Base-by-base conservation (phyloP, 805 yeast species). In the Lipomyces lipofer region DNA sequence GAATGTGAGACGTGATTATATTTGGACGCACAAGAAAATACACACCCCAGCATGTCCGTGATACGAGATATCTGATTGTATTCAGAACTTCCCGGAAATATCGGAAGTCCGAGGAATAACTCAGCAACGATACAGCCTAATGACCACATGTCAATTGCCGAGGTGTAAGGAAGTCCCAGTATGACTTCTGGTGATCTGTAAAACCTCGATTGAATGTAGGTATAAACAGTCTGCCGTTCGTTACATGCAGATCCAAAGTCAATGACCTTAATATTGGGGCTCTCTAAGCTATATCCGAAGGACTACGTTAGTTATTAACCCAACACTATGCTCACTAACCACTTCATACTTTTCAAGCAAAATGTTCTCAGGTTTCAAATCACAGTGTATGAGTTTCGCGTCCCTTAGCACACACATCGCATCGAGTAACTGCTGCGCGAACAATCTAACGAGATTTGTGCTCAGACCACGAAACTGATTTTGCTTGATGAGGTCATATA, bases 81-180 rank as follows among this genome's bases (percentile, higher is more conserved):
- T 70, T 92, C 98, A 0, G 96, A 86, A 1, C 90, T 79, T 2
- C 98, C 98, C 0, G 98, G 97, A 64, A 92, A 89, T 62, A 92
- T 75, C 1, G 98, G 98, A 52, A 92, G 75, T 0, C 98, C 98
- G 49, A 92, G 71, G 63, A 85, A 90, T 47, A 92, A 73, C 69
- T 92, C 99, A 1, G 92, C 94, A 35, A 89, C 81, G 49, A 94
- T 88, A 67, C 97, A 86, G 0, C 96, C 98, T 40, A 90, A 73
- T 0, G 97, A 91, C 99, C 99, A 92, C 83, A 91, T 88, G 69
- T 92, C 98, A 50, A 92, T 91, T 6, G 95, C 82, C 9, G 95
- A 81, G 0, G 96, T 86, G 67, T 92, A 52, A 1, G 96, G 95
- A 40, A 92, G 74, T 0, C 98, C 97, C 22, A 92, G 72, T 2